phyloP scores from a whole-genome alignment of 306 rosid genomes.

The Glycyrrhiza uralensis region DNA sequence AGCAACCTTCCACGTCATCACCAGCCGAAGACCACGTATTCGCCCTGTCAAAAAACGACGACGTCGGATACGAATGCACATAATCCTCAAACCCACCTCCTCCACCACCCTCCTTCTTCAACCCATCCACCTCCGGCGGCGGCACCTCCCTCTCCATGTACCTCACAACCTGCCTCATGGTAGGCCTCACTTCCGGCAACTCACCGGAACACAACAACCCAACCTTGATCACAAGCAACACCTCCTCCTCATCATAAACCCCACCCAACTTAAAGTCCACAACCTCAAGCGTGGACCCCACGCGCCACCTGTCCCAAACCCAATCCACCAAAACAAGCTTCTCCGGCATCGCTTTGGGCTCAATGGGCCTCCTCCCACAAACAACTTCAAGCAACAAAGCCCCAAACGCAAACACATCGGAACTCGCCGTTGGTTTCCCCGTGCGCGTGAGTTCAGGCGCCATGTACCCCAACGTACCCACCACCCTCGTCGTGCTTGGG shows the following conservation, averaged over 20 bases:
- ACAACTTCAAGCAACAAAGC: conserved; percentile 52
- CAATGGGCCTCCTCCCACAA: conserved; percentile 66
- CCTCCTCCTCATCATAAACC: conserved; percentile 42
- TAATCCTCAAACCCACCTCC: conserved; percentile 21
- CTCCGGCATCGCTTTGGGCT: conserved; percentile 56
- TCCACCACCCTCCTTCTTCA: background rate
- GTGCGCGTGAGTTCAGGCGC: conserved; percentile 64
- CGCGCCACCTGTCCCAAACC: conserved; percentile 57
- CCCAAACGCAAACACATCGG: conserved; percentile 63
- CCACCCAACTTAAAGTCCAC: conserved; percentile 40
- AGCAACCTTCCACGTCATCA: conserved; percentile 39
- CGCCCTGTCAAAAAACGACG: conserved; percentile 26
- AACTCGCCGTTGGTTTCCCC: conserved; percentile 48
- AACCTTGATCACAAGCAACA: conserved; percentile 40
- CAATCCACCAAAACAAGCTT: conserved; percentile 57
- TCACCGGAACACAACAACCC: conserved; percentile 54
- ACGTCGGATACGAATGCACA: conserved; percentile 29
- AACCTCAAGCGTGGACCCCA: conserved; percentile 37
- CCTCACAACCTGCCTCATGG: conserved; percentile 45
- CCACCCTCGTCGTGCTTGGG: conserved; percentile 56
- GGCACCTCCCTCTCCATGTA: conserved; percentile 47
- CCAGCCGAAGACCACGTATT: conserved; percentile 31
- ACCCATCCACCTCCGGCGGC: conserved; percentile 28
- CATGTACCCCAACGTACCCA: conserved; percentile 59
- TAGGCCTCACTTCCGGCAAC: conserved; percentile 38